Percentiles rank a stretch among this genome's conserved stretches.
These are phyloP conservation scores for Stagonosporopsis vannaccii DNA, from an alignment of 2,329 filamentous ascomycete genomes.

Conservation along the genomic window DNA sequence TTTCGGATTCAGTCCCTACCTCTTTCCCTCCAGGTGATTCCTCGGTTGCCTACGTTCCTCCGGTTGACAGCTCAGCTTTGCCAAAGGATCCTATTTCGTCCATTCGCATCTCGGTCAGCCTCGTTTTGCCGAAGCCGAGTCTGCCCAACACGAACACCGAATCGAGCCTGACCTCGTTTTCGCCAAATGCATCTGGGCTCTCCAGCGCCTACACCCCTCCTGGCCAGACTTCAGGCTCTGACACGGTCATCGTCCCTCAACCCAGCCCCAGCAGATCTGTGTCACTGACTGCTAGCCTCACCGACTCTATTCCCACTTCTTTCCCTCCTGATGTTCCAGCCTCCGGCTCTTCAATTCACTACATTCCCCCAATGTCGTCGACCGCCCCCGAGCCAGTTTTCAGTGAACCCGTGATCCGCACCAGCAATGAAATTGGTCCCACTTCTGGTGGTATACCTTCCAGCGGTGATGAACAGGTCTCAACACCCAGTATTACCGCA, in stretches of 20 bases:
- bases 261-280: constrained; percentile 1
- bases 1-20: constrained; percentile 17
- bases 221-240: not conserved
- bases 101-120: constrained; percentile 6
- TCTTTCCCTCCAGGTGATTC: constrained; percentile 6
- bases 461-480: constrained; percentile 5
- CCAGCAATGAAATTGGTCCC: constrained; percentile 7
- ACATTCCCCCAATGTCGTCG: constrained; percentile 14
- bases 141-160: not conserved
- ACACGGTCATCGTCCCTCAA: constrained; percentile 1
- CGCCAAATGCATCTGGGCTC: not conserved
- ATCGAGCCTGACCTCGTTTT: not conserved
- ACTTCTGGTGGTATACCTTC: constrained; percentile 8
- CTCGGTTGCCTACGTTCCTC: constrained; percentile 12
- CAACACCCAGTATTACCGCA: constrained; percentile 12
- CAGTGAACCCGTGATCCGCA: not conserved
- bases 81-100: constrained; percentile 6
- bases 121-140: constrained; percentile 7
- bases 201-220: constrained; percentile 1
- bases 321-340: constrained; percentile 4
- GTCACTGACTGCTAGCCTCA: constrained; percentile 7
- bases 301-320: constrained; percentile 18
- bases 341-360: constrained; percentile 5
- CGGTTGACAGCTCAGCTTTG: constrained; percentile 12
- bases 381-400: constrained; percentile 11